Base-by-base conservation (phyloP, 768 basidiomycete genomes). In the Hericium coralloides region DNA sequence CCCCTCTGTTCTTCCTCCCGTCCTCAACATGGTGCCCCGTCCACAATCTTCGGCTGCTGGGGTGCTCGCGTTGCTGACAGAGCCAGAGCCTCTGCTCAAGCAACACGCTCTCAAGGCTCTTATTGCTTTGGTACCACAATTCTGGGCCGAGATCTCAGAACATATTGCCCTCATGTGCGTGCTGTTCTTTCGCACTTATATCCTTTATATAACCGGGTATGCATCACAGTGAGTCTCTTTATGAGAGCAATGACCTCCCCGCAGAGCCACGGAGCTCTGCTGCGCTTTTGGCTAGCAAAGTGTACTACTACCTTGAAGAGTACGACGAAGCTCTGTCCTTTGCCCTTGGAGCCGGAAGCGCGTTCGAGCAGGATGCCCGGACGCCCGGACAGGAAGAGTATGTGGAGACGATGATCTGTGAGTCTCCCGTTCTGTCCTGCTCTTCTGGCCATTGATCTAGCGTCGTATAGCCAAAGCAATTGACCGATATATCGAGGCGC, bases 71-170 rank as follows among this genome's bases (percentile, higher is more conserved):
- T 79, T 99, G 37, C 83, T 99, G 15, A 82, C 85, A 41, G 97
- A 99, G 71, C 89, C 88, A 55, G 90, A 95, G 62, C 78, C 84
- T 25, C 74, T 87, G 43, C 87, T 98, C 69, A 92, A 94, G 67
- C 84, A 91, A 65, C 89, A 97, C 77, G 97, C 97, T 22, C 83
- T 99, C 64, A 82, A 82, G 52, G 80, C 86, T 48, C 79, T 99
- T 54, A 88, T 84, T 66, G 74, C 81, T 15, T 81, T 98, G 48
- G 92, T 98, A 7, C 84, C 94, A 39, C 87, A 90, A 65, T 98
- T 98, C 72, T 99, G 97, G 97, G 88, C 95, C 49, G 97, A 99
- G 78, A 95, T 98, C 66, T 94, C 92, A 64, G 97, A 99, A 71
- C 84, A 90, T 68, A 87, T 98, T 65, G 81, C 88, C 37, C 74